These are phyloP conservation scores for Deuterostichococcus epilithicus DNA, from an alignment of 139 green algal species.

Conservation along the genomic window DNA sequence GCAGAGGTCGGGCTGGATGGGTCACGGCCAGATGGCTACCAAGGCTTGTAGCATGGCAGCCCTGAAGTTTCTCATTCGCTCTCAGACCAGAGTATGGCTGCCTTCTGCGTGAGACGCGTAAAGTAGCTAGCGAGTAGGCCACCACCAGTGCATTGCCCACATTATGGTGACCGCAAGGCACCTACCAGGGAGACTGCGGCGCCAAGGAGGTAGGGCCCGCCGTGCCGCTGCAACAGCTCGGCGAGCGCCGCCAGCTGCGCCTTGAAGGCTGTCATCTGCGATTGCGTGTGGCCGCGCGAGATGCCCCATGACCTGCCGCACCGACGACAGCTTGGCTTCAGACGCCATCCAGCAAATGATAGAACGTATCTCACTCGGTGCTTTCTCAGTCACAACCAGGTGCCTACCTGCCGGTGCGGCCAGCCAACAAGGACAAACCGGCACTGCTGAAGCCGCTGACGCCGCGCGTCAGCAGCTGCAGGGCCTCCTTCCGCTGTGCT, in stretches of 20 bases:
- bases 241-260: slow-evolving; percentile 11
- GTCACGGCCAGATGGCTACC: background rate
- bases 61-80: too few species aligned
- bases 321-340: background rate
- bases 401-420: slow-evolving; percentile 7
- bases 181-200: slow-evolving; percentile 13
- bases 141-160: too few species aligned
- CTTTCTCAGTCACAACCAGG: too few species aligned
- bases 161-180: background rate
- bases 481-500: slow-evolving; percentile 3
- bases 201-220: slow-evolving; percentile 38
- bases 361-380: too few species aligned
- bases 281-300: slow-evolving; percentile 18
- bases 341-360: background rate
- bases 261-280: slow-evolving; percentile 38
- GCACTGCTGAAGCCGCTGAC: background rate
- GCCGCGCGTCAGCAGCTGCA: slow-evolving; percentile 15
- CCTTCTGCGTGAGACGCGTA: too few species aligned
- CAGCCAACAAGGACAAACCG: slow-evolving; percentile 33
- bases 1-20: background rate
- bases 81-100: too few species aligned
- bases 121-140: too few species aligned
- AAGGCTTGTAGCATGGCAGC: too few species aligned
- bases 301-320: slow-evolving; percentile 44
- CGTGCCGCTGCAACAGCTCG: slow-evolving; percentile 8